phyloP scores from a whole-genome alignment of 1,139 yeast genomes.

The Nadsonia starkeyi-henricii region DNA sequence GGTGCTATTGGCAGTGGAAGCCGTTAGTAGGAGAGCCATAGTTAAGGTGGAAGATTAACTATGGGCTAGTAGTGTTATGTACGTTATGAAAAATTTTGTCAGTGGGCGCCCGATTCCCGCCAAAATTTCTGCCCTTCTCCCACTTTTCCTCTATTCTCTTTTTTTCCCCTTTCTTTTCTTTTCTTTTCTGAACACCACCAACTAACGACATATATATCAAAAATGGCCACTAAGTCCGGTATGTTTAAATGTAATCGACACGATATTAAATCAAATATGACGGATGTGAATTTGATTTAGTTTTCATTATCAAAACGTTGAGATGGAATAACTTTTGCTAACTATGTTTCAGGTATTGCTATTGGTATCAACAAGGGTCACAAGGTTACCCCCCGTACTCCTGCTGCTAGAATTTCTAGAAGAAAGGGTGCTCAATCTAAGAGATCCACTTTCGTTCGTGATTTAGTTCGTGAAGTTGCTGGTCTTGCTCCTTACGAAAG shows the following conservation, averaged over 20 bases:
- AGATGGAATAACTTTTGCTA: no score
- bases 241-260: not conserved
- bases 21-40: not conserved
- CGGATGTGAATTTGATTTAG: no score
- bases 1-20: no score
- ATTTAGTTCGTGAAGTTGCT: constrained; percentile 90
- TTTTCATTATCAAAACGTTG: no score
- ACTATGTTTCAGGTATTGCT: constrained; percentile 61
- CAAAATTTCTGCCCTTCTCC: not conserved
- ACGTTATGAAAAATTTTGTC: not conserved
- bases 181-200: constrained; percentile 5
- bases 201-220: constrained; percentile 4
- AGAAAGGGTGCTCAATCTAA: constrained; percentile 95
- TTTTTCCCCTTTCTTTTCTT: constrained; percentile 3
- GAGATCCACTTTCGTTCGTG: constrained; percentile 93
- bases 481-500: constrained; percentile 99
- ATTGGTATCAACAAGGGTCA: constrained; percentile 98
- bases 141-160: not conserved
- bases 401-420: constrained; percentile 88
- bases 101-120: not conserved
- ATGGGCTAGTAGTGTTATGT: not conserved
- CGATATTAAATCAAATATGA: no score
- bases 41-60: not conserved
- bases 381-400: constrained; percentile 88
- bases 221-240: constrained; percentile 8